Conservation (phyloP, 2,329 filamentous ascomycete species). For the Aspergillus carbonarius region DNA sequence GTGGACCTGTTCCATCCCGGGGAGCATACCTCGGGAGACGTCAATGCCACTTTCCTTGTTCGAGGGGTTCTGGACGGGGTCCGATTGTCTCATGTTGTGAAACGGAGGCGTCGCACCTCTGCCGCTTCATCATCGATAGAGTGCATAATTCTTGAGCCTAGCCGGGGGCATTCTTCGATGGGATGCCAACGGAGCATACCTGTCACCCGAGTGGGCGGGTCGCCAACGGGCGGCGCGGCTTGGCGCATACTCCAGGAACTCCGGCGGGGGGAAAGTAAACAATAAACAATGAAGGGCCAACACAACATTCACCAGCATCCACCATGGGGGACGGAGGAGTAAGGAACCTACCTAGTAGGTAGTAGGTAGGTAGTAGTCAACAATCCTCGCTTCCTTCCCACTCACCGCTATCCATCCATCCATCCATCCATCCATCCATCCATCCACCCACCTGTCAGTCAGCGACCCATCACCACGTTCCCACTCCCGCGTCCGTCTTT, state of each 20-base stretch:
- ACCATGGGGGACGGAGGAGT: no score
- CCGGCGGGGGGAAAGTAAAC: not conserved
- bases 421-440: not conserved
- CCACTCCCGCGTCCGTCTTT: not conserved
- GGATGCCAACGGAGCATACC: no score
- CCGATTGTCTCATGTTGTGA: not conserved
- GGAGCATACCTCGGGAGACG: not conserved
- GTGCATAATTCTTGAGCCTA: not conserved
- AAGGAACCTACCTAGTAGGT: no score
- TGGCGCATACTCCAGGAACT: constrained; percentile 4
- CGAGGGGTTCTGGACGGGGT: not conserved
- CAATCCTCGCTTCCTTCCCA: not conserved
- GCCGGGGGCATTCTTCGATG: no score
- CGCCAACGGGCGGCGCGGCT: not conserved
- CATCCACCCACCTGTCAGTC: not conserved
- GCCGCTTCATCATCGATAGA: not conserved
- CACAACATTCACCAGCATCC: not conserved
- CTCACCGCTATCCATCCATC: not conserved
- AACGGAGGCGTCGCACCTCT: not conserved
- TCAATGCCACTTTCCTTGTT: not conserved
- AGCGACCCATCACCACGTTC: not conserved
- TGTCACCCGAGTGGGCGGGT: no score
- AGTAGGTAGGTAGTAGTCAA: no score
- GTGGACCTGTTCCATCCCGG: not conserved
- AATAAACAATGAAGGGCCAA: no score